Percentiles rank a stretch among this genome's conserved stretches.
These are phyloP conservation scores for Hypoxylon sp. DNA, from an alignment of 2,329 filamentous ascomycete genomes.

Conservation along the genomic window DNA sequence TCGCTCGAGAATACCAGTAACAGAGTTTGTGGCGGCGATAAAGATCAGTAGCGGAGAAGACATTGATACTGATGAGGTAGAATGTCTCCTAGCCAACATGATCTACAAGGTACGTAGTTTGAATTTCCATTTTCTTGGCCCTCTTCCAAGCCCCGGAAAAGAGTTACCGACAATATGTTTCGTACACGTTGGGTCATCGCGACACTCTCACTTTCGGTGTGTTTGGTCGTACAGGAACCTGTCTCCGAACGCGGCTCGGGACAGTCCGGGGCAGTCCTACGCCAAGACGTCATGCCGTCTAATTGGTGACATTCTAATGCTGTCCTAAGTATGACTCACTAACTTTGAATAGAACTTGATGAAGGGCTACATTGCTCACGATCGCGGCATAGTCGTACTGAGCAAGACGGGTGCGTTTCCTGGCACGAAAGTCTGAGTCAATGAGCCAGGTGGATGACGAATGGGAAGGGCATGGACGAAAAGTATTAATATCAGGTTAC, in stretches of 20 bases:
- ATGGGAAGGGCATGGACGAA: not conserved
- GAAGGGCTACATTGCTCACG: conserved; percentile 97
- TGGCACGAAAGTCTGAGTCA: conserved; percentile 74
- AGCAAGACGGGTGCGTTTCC: conserved; percentile 95
- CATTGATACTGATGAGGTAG: conserved; percentile 90
- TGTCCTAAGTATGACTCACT: conserved; percentile 45
- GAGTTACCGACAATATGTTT: too few relatives aligned
- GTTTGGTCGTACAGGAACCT: not conserved
- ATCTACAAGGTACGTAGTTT: conserved; percentile 84
- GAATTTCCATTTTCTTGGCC: not conserved
- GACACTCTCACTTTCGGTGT: not conserved
- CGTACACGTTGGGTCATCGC: not conserved
- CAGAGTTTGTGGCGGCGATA: conserved; percentile 86
- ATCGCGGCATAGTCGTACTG: conserved; percentile 87
- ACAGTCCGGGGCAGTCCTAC: not conserved
- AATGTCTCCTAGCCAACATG: conserved; percentile 93
- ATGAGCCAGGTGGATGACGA: not conserved
- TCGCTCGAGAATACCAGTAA: conserved; percentile 80
- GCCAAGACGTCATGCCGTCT: conserved; percentile 29
- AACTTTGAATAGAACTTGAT: conserved; percentile 74
- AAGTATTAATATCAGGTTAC: not conserved
- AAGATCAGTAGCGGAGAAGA: conserved; percentile 72
- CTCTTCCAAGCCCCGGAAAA: too few relatives aligned
- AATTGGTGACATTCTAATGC: conserved; percentile 33
- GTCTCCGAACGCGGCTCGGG: not conserved